These are phyloP conservation scores for Diutina scorzettiae DNA, from an alignment of 1,139 yeast species.

Conservation along the genomic window DNA sequence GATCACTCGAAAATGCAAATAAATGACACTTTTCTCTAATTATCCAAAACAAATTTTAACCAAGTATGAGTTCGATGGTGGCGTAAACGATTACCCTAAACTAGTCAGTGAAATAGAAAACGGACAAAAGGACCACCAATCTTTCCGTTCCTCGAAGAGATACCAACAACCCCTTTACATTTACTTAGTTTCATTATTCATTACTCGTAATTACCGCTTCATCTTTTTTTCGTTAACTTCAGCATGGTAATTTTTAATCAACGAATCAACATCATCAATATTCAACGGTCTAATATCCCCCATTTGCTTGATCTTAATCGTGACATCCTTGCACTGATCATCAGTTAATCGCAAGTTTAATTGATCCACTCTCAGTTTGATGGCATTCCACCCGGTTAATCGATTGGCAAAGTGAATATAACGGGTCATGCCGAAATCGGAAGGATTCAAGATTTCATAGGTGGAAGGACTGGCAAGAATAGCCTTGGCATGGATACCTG, in stretches of 20 bases:
- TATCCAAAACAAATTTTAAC: no score
- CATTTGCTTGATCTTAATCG: slow-evolving; percentile 80
- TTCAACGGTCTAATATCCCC: slow-evolving; percentile 93
- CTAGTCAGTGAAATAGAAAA: background rate
- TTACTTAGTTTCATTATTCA: background rate
- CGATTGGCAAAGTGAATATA: slow-evolving; percentile 97
- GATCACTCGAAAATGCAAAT: no score
- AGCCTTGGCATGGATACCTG: slow-evolving; percentile 98
- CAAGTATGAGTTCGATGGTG: no score
- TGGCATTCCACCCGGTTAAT: slow-evolving; percentile 98
- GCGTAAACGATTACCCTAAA: no score
- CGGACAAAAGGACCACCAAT: background rate
- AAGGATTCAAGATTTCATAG: slow-evolving; percentile 89
- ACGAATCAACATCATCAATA: slow-evolving; percentile 95
- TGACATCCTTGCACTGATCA: slow-evolving; percentile 90
- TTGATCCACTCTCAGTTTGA: slow-evolving; percentile 96
- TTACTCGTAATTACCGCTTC: background rate
- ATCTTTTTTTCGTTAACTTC: slow-evolving; percentile 14
- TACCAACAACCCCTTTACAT: background rate
- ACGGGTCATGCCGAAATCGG: slow-evolving; percentile 90
- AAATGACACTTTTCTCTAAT: no score
- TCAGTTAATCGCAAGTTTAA: slow-evolving; percentile 83
- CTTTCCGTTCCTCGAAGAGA: background rate
- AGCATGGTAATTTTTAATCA: slow-evolving; percentile 87
- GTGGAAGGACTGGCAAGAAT: slow-evolving; percentile 97